Conservation (phyloP, 768 basidiomycete species). For the Terana coerulea region DNA sequence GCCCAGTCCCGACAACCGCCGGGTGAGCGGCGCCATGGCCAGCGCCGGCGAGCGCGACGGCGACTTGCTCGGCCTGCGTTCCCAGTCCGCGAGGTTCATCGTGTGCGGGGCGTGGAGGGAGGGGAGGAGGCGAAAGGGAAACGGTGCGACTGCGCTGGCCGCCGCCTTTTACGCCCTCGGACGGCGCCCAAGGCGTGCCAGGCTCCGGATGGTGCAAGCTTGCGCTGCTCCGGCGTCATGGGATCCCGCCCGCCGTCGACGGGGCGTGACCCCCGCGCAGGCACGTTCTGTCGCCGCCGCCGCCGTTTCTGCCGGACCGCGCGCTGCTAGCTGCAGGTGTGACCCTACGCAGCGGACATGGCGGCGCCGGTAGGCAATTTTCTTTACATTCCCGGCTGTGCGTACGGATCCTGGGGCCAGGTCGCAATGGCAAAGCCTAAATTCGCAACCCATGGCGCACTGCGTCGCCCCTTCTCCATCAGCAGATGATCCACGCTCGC, state of each 20-base stretch:
- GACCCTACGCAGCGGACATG: slow-evolving; percentile 1
- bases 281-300: not conserved
- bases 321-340: not conserved
- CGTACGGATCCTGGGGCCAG: too few relatives aligned
- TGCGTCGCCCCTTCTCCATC: too few relatives aligned
- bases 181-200: slow-evolving; percentile 2
- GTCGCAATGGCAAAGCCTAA: too few relatives aligned
- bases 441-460: too few relatives aligned
- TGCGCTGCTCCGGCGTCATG: slow-evolving; percentile 14
- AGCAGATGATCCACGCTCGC: not conserved
- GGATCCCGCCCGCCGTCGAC: not conserved
- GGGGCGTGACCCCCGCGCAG: not conserved
- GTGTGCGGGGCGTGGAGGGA: not conserved
- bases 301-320: not conserved
- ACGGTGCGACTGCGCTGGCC: not conserved
- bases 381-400: too few relatives aligned
- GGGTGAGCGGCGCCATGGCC: slow-evolving; percentile 4
- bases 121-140: slow-evolving; percentile 1
- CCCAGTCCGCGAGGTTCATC: slow-evolving; percentile 15
- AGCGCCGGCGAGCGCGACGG: not conserved
- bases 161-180: not conserved
- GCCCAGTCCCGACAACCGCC: slow-evolving; percentile 4
- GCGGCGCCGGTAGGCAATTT: not conserved
- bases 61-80: slow-evolving; percentile 1
- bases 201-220: slow-evolving; percentile 9